Percentiles rank a stretch among this genome's conserved stretches.
Evolutionary conservation across 1,284 basidiomycete genomes (phyloP).

Genomic region (Malassezia obtusa): DNA sequence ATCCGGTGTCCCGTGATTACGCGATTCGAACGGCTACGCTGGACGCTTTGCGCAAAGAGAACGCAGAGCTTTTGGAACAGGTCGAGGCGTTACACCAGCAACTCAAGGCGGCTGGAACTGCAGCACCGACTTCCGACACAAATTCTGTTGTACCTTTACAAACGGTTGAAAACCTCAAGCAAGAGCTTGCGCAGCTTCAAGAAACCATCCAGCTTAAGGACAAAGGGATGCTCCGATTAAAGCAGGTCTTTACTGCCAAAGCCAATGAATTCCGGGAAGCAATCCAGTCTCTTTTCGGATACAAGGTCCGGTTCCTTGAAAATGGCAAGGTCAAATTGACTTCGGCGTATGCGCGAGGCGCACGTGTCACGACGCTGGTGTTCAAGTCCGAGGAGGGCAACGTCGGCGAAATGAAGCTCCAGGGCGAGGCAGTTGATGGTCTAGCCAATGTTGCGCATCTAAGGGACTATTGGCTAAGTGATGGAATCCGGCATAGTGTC

Average conservation of each 20-base stretch:
- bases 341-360: conserved; percentile 57
- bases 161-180: conserved; percentile 59
- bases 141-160: conserved; percentile 55
- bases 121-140: conserved; percentile 54
- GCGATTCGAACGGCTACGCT: conserved; percentile 61
- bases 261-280: conserved; percentile 70
- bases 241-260: conserved; percentile 63
- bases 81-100: conserved; percentile 18
- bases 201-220: conserved; percentile 54
- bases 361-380: conserved; percentile 50
- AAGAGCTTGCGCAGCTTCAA: conserved; percentile 59
- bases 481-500: conserved; percentile 50
- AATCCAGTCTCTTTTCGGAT: conserved; percentile 67
- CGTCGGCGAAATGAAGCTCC: conserved; percentile 52
- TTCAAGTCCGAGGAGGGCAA: conserved; percentile 52
- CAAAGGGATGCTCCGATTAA: conserved; percentile 62
- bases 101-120: conserved; percentile 46
- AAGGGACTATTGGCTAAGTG: conserved; percentile 52
- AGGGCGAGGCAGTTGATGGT: conserved; percentile 47
- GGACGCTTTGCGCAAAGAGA: conserved; percentile 64
- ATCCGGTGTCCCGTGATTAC: conserved; percentile 65
- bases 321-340: conserved; percentile 74
- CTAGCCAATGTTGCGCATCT: conserved; percentile 28
- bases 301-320: conserved; percentile 71
- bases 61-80: conserved; percentile 48